phyloP scores from a whole-genome alignment of 2,329 filamentous ascomycete species.

The Botryotinia calthae region DNA sequence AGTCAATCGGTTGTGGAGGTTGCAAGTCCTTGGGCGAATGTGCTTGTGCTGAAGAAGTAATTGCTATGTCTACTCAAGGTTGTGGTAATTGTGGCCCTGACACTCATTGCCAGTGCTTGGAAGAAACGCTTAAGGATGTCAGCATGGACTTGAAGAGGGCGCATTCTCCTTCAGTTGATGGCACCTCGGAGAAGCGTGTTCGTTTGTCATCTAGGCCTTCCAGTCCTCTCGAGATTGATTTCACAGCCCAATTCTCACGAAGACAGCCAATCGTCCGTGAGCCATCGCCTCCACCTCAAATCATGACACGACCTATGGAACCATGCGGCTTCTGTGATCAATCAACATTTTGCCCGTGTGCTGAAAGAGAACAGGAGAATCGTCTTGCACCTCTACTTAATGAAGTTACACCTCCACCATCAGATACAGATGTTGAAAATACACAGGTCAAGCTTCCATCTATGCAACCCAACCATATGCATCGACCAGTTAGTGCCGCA shows the following conservation, averaged over 20 bases:
- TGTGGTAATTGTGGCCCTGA: slow-evolving; percentile 66
- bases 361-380: slow-evolving; percentile 41
- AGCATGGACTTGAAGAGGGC: slow-evolving; percentile 35
- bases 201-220: slow-evolving; percentile 49
- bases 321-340: slow-evolving; percentile 81
- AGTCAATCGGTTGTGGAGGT: slow-evolving; percentile 50
- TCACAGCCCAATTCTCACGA: slow-evolving; percentile 61
- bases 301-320: slow-evolving; percentile 50
- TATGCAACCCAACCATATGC: slow-evolving; percentile 39
- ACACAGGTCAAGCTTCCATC: slow-evolving; percentile 60
- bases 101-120: slow-evolving; percentile 60
- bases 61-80: slow-evolving; percentile 53
- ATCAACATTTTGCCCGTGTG: slow-evolving; percentile 78
- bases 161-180: slow-evolving; percentile 32
- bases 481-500: slow-evolving; percentile 31
- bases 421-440: slow-evolving; percentile 53
- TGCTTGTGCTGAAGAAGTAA: slow-evolving; percentile 57
- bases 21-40: slow-evolving; percentile 54
- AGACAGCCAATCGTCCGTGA: slow-evolving; percentile 29
- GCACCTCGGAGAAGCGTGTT: slow-evolving; percentile 52
- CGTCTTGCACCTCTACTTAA: slow-evolving; percentile 46
- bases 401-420: slow-evolving; percentile 52
- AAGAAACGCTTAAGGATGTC: slow-evolving; percentile 41
- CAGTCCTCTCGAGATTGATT: slow-evolving; percentile 65
- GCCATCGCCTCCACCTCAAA: slow-evolving; percentile 20